Conservation (phyloP, 106 monocot species). For the Dioscorea zingiberensis region DNA sequence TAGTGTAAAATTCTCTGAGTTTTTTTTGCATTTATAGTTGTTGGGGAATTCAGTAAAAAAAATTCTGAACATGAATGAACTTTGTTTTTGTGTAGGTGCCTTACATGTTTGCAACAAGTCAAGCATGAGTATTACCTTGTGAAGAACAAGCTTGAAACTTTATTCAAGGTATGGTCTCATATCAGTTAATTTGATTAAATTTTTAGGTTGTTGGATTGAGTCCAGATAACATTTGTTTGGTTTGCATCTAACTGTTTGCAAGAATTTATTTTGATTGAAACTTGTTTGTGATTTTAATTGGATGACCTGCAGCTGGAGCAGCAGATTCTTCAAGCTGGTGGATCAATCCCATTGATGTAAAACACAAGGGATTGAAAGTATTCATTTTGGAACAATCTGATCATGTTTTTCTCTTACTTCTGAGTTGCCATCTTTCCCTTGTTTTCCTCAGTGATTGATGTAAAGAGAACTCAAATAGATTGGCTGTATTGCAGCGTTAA, state of each 20-base stretch:
- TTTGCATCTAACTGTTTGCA: too few relatives aligned
- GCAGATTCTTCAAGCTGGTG: conserved; percentile 68
- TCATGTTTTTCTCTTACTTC: too few relatives aligned
- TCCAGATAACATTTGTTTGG: too few relatives aligned
- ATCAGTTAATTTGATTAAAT: not conserved
- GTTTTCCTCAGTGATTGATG: too few relatives aligned
- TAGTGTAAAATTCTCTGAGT: not conserved
- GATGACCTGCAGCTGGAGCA: conserved; percentile 46
- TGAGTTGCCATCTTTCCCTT: too few relatives aligned
- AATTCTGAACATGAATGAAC: not conserved
- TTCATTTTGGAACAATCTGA: not conserved
- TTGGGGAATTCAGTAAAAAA: not conserved
- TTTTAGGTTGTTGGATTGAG: not conserved
- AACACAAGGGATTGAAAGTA: not conserved
- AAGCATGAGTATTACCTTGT: conserved; percentile 41
- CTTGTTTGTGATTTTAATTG: not conserved
- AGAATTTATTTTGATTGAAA: too few relatives aligned
- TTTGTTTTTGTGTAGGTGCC: conserved; percentile 29
- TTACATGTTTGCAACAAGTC: conserved; percentile 50
- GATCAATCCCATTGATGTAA: conserved; percentile 43
- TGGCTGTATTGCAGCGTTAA: too few relatives aligned
- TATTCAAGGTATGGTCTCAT: conserved; percentile 34
- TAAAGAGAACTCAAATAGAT: too few relatives aligned
- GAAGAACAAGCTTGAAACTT: conserved; percentile 49
- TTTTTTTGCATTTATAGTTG: not conserved